Base-by-base conservation (phyloP, 2,329 filamentous ascomycete genomes). In the Epichloe scottii region DNA sequence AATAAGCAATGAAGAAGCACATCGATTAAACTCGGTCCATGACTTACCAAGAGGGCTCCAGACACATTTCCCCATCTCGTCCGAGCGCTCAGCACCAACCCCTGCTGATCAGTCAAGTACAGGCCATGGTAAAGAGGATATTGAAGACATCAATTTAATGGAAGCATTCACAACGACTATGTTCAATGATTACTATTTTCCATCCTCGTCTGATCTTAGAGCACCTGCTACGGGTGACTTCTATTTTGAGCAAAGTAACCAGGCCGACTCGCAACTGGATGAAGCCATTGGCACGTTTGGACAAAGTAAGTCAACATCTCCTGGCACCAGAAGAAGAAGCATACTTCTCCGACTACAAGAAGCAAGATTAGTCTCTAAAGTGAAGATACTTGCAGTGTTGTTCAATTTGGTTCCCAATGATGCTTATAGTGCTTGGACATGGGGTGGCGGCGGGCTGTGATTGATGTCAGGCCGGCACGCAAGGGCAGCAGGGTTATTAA, bases 391-490 rank as follows among this genome's bases (percentile, higher is more conserved):
- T 38, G 17, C 19, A 50, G 49, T 50, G 49, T 4, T 50, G 21
- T 50, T 50, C 35, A 50, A 50, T 15, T 40, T 50, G 41, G 49
- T 50, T 8, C 49, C 49, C 11, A 50, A 50, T 46, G 49, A 50
- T 44, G 35, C 49, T 5, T 50, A 46, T 21, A 50, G 41, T 10
- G 41, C 49, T 15, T 50, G 49, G 49, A 50, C 42, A 23, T 50
- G 49, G 49, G 49, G 49, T 6, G 46, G 35, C 23, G 48, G 48
- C 26, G 41, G 34, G 14, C 33, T 46, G 11, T 50, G 26, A 50
- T 30, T 30, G 30, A 11, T 11, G 3, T 11, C 30, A 30, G 30
- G 30, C 30, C 30, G 30, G 30, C 30, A 30, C 30, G 30, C 30
- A 30, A 30, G 30, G 30, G 10, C 30, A 1, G 10, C 30, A 30